Percentiles rank a stretch among this genome's conserved stretches.
Evolutionary conservation across 2,329 filamentous ascomycete genomes (phyloP).

Genomic region (Aspergillus pseudotamarii): DNA sequence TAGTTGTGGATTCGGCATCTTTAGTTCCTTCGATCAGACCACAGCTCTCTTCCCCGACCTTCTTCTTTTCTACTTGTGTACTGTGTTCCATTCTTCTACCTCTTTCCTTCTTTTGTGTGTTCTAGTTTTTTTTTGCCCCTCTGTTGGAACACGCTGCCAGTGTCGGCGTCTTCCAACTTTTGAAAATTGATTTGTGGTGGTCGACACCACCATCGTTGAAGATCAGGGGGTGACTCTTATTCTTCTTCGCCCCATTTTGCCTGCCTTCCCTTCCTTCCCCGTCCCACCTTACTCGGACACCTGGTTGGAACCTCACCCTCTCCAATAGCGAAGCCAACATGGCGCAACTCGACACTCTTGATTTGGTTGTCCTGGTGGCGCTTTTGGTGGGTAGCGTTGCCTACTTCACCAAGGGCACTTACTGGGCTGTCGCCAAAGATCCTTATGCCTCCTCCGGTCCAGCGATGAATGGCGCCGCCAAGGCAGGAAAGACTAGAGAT

Average conservation of each 20-base stretch:
- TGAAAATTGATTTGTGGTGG: neutral
- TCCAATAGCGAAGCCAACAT: constrained; percentile 53
- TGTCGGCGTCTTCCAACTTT: neutral
- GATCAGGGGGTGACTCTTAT: neutral
- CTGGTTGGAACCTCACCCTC: constrained; percentile 1
- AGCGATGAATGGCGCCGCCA: constrained; percentile 65
- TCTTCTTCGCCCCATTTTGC: constrained; percentile 1
- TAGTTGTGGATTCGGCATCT: constrained; percentile 17
- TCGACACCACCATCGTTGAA: neutral
- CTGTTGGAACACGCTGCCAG: neutral
- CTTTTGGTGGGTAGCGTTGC: constrained; percentile 86
- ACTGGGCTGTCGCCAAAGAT: constrained; percentile 81
- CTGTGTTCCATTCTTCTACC: constrained; percentile 12
- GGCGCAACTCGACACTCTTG: constrained; percentile 95
- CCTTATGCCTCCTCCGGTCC: constrained; percentile 76
- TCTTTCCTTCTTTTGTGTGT: constrained; percentile 5
- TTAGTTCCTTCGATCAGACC: constrained; percentile 22
- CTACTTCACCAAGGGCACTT: constrained; percentile 96
- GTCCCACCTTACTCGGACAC: constrained; percentile 3
- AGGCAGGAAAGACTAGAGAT: constrained; percentile 83
- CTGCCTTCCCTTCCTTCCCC: constrained; percentile 9
- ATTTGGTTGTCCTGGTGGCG: constrained; percentile 84
- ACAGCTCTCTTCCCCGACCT: constrained; percentile 16
- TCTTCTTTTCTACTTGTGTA: constrained; percentile 11
- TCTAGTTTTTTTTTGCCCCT: constrained; percentile 9